Base-by-base conservation (phyloP, 352 stramenopile species). In the Globisporangium cederbergense region DNA sequence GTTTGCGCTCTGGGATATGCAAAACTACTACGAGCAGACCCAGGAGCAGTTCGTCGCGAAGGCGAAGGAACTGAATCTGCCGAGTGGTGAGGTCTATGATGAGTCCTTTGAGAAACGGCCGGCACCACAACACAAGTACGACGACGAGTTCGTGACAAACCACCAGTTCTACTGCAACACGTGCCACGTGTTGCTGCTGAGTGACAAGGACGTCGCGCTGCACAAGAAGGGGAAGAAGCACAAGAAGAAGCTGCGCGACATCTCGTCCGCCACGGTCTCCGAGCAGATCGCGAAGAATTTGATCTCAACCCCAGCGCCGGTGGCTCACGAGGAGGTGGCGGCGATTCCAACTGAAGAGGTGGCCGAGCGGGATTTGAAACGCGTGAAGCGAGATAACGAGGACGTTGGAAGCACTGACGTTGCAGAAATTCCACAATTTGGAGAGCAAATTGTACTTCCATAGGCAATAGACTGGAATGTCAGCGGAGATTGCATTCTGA, bases 221-320 rank as follows among this genome's bases (percentile, higher is more conserved):
- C 87, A 95, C 67, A 71, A 68, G 49, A 89, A 91, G 60, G 87
- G 87, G 47, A 91, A 91, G 67, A 88, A 86, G 43, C 87, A 95
- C 78, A 93, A 95, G 73, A 90, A 90, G 57, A 81, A 88, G 57
- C 42, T 90, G 49, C 79, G 83, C 51, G 66, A 71, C 30, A 65
- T 79, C 25, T 74, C 75, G 22, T 74, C 79, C 0, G 71, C 72
- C 3, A 86, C 82, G 9, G 73, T 89, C 30, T 87, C 81, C 25
- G 78, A 86, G 65, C 74, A 70, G 20, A 64, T 84, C 32, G 68
- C 81, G 4, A 54, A 65, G 8, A 74, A 68, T 62, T 11, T 28
- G 67, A 66, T 64, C 62, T 25, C 67, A 62, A 50, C 58, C 9
- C 11, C 49, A 34, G 43, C 9, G 20, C 14, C 5, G 46, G 42